Evolutionary conservation across 2,329 filamentous ascomycete species (phyloP).

Genomic region (Balansia obtecta): DNA sequence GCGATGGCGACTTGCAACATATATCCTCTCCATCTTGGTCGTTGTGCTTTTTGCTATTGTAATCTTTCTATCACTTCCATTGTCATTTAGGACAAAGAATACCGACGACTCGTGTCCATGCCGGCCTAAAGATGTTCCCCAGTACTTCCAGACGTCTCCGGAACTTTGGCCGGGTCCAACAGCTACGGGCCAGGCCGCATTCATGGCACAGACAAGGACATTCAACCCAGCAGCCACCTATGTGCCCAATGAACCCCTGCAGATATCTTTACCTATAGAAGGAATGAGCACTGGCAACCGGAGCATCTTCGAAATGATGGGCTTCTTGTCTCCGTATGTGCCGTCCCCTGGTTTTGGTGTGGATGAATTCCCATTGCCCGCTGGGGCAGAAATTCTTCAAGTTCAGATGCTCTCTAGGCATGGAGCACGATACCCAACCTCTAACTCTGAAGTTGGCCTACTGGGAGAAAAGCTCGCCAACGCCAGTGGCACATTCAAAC

Average conservation of each 20-base stretch:
- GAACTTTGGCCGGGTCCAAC: slow-evolving; percentile 53
- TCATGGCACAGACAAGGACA: slow-evolving; percentile 58
- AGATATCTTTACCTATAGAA: slow-evolving; percentile 56
- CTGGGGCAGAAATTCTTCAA: slow-evolving; percentile 55
- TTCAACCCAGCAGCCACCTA: slow-evolving; percentile 53
- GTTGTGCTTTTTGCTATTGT: slow-evolving; percentile 25
- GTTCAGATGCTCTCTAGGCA: slow-evolving; percentile 63
- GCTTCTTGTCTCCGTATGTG: slow-evolving; percentile 53
- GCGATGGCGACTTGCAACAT: slow-evolving; percentile 18
- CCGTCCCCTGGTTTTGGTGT: slow-evolving; percentile 64
- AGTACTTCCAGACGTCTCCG: slow-evolving; percentile 51
- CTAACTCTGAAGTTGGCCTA: slow-evolving; percentile 37
- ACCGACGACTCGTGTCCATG: slow-evolving; percentile 17
- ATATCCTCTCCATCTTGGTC: slow-evolving; percentile 21
- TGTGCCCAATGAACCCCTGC: slow-evolving; percentile 56
- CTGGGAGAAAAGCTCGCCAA: slow-evolving; percentile 47
- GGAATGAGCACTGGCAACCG: slow-evolving; percentile 43
- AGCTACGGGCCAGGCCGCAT: slow-evolving; percentile 56
- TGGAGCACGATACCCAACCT: slow-evolving; percentile 60
- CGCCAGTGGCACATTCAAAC: slow-evolving; percentile 38
- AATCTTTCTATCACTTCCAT: slow-evolving; percentile 23
- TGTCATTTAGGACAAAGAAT: slow-evolving; percentile 13
- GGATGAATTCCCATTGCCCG: slow-evolving; percentile 55
- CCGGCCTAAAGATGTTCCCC: slow-evolving; percentile 33
- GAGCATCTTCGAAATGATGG: slow-evolving; percentile 62